phyloP scores from a whole-genome alignment of 306 rosid species.

The Casuarina equisetifolia region DNA sequence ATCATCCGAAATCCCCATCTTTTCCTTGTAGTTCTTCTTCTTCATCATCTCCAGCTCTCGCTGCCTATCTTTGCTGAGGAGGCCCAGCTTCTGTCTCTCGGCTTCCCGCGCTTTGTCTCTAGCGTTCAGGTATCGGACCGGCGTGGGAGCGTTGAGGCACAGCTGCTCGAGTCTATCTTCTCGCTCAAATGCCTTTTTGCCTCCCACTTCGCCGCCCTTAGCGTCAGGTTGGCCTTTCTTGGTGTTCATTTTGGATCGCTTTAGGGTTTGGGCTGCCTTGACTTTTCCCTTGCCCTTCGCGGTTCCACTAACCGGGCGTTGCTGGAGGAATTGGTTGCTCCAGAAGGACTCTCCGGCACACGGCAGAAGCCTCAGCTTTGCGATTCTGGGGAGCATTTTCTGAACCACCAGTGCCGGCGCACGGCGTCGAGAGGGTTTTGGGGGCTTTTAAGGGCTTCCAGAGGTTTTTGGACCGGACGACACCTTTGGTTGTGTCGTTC shows the following conservation, averaged over 20 bases:
- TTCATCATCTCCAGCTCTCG: constrained; percentile 4
- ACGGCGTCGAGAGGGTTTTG: background rate
- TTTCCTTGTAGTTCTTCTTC: background rate
- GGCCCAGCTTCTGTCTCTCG: constrained; percentile 1
- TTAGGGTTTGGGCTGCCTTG: constrained; percentile 35
- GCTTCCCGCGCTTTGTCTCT: constrained; percentile 3
- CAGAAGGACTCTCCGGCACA: constrained; percentile 16
- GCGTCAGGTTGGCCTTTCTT: constrained; percentile 10
- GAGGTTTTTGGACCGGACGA: too few species aligned
- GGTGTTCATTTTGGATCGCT: constrained; percentile 41
- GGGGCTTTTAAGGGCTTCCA: background rate
- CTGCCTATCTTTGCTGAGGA: constrained; percentile 5
- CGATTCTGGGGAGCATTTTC: background rate
- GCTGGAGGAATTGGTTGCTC: constrained; percentile 38
- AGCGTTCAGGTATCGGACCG: background rate
- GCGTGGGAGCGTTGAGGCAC: constrained; percentile 4
- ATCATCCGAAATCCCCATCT: background rate
- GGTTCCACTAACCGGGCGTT: constrained; percentile 51
- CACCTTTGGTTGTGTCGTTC: too few species aligned
- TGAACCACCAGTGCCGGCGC: background rate
- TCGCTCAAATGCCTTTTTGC: background rate
- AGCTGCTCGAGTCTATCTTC: background rate
- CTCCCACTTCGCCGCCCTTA: background rate
- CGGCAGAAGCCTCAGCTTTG: constrained; percentile 28
- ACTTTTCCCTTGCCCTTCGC: constrained; percentile 52